A percentile compares a stretch with the other conserved stretches of the same genome.
These are phyloP conservation scores for Pseudogymnoascus sp. DNA, from an alignment of 2,329 filamentous ascomycete genomes.

Conservation along the genomic window DNA sequence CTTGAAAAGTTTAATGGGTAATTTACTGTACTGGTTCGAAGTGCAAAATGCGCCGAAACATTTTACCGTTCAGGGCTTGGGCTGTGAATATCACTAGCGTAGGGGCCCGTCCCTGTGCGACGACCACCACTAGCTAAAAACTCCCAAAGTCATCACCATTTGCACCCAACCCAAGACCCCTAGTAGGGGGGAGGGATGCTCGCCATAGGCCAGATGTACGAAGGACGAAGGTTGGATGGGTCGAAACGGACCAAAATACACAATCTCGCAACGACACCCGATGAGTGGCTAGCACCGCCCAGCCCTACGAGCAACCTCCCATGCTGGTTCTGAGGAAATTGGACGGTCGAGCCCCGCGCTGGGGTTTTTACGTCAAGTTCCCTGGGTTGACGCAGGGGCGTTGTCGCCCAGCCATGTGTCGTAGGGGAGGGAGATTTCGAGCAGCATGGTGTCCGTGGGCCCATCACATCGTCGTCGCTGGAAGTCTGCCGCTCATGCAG, in stretches of 20 bases:
- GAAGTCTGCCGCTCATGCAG: neutral
- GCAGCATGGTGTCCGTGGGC: neutral
- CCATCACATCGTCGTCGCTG: neutral
- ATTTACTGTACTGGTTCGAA: neutral
- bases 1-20: neutral
- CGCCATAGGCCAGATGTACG: neutral
- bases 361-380: neutral
- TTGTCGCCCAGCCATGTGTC: neutral
- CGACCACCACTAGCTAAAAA: neutral
- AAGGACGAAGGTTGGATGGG: neutral
- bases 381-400: neutral
- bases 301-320: neutral
- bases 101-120: neutral
- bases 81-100: neutral
- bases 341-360: neutral
- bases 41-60: neutral
- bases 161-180: neutral
- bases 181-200: neutral
- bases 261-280: neutral
- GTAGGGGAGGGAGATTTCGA: neutral
- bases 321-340: neutral
- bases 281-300: neutral
- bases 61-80: neutral
- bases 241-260: neutral
- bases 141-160: neutral